These are phyloP conservation scores for Ogataea naganishii DNA, from an alignment of 805 yeast genomes.

Conservation along the genomic window DNA sequence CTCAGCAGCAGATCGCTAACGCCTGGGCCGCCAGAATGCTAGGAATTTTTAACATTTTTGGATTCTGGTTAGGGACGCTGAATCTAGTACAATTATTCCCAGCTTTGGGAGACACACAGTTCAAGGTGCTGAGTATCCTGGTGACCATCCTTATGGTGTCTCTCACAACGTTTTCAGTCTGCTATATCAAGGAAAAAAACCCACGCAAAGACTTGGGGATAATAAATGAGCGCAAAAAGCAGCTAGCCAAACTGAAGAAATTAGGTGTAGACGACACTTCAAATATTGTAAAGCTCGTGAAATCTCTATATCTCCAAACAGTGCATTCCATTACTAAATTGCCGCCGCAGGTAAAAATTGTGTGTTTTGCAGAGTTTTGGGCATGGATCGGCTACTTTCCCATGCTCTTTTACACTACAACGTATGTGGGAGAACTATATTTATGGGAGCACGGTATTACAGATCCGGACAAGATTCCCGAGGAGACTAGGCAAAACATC, in stretches of 20 bases:
- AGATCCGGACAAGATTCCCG: conserved; percentile 31
- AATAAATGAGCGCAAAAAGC: conserved; percentile 27
- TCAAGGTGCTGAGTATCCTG: conserved; percentile 37
- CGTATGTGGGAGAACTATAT: conserved; percentile 56
- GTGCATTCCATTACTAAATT: conserved; percentile 26
- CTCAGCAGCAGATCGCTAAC: conserved; percentile 50
- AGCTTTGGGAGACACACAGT: conserved; percentile 38
- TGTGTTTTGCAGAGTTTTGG: conserved; percentile 50
- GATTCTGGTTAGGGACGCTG: conserved; percentile 44
- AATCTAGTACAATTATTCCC: conserved; percentile 31
- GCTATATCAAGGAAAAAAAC: conserved; percentile 37
- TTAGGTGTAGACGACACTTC: conserved; percentile 26
- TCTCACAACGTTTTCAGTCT: conserved; percentile 31
- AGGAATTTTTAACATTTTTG: conserved; percentile 49
- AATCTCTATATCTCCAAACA: conserved; percentile 25
- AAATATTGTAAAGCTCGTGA: conserved; percentile 10
- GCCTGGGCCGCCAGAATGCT: conserved; percentile 65
- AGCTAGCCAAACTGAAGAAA: conserved; percentile 21
- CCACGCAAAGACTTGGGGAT: conserved; percentile 35
- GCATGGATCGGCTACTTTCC: conserved; percentile 69
- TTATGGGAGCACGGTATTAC: conserved; percentile 29
- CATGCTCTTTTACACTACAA: conserved; percentile 54
- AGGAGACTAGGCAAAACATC: conserved; percentile 22
- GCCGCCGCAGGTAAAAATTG: conserved; percentile 41
- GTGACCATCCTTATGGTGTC: conserved; percentile 33